Percentiles rank a stretch among this genome's conserved stretches.
These are phyloP conservation scores for Aspergillus sp. DNA, from an alignment of 2,329 filamentous ascomycete genomes.

Conservation along the genomic window DNA sequence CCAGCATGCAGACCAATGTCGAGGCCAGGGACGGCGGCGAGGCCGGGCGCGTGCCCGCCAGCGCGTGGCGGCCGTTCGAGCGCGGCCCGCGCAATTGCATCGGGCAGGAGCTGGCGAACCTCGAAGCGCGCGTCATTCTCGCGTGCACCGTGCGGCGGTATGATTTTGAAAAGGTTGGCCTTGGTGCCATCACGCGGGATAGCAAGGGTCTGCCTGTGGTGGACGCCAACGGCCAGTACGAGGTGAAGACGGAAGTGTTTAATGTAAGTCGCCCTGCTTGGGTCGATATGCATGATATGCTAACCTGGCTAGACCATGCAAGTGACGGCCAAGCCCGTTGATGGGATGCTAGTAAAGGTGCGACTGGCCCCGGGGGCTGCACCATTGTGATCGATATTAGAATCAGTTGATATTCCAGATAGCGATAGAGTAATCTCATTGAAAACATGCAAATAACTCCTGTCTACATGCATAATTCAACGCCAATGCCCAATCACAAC, in stretches of 20 bases:
- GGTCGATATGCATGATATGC: not conserved
- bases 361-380: not conserved
- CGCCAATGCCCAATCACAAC: not conserved
- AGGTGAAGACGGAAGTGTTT: conserved; percentile 8
- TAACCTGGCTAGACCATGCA: conserved; percentile 11
- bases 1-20: conserved; percentile 5
- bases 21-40: not conserved
- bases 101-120: conserved; percentile 50
- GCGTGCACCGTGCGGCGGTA: conserved; percentile 15
- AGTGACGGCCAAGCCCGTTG: conserved; percentile 13
- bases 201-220: not conserved
- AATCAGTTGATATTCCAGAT: not conserved
- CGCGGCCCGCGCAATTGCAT: conserved; percentile 50
- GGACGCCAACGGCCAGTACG: conserved; percentile 9
- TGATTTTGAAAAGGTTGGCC: conserved; percentile 17
- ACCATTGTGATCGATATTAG: not conserved
- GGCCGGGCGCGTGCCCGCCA: conserved; percentile 21
- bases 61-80: conserved; percentile 51
- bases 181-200: conserved; percentile 8
- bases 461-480: not conserved
- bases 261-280: conserved; percentile 9
- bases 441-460: not conserved
- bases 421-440: not conserved
- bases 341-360: conserved; percentile 3
- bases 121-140: conserved; percentile 33